phyloP scores from a whole-genome alignment of 345 rosid species.

The Gossypium thurberi region DNA sequence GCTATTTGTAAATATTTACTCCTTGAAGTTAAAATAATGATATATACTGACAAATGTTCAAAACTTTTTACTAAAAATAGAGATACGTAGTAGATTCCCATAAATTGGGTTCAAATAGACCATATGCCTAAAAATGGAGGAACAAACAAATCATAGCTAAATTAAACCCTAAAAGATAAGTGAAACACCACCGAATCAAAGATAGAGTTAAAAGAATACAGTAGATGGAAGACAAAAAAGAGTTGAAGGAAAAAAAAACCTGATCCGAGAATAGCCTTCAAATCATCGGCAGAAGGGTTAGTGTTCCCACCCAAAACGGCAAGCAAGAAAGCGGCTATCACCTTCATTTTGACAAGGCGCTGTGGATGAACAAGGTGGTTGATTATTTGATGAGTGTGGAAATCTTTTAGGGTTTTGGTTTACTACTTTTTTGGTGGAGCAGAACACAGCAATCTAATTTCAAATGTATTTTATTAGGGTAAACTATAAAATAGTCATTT shows the following conservation, averaged over 20 bases:
- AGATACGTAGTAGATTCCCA: background rate
- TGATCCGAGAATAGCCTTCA: conserved; percentile 59
- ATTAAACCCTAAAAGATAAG: background rate
- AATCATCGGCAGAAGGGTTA: conserved; percentile 40
- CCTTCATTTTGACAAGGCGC: conserved; percentile 41
- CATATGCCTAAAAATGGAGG: background rate
- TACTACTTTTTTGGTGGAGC: too few species aligned
- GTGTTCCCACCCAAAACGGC: conserved; percentile 64
- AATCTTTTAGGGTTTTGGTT: too few species aligned
- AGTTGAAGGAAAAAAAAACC: conserved; percentile 16
- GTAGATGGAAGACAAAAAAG: too few species aligned
- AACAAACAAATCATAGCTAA: background rate
- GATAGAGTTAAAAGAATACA: conserved; percentile 1
- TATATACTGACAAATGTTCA: too few species aligned
- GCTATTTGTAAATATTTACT: background rate
- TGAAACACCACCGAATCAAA: background rate
- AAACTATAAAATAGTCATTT: too few species aligned
- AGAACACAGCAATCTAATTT: too few species aligned
- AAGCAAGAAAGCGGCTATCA: conserved; percentile 65
- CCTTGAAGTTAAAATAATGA: too few species aligned
- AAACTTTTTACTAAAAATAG: too few species aligned
- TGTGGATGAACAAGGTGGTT: background rate
- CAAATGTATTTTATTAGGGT: too few species aligned
- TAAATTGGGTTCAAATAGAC: background rate
- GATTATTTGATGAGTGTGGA: too few species aligned